Evolutionary conservation across 2,329 filamentous ascomycete genomes (phyloP).

Genomic region (Penicillium sp.): DNA sequence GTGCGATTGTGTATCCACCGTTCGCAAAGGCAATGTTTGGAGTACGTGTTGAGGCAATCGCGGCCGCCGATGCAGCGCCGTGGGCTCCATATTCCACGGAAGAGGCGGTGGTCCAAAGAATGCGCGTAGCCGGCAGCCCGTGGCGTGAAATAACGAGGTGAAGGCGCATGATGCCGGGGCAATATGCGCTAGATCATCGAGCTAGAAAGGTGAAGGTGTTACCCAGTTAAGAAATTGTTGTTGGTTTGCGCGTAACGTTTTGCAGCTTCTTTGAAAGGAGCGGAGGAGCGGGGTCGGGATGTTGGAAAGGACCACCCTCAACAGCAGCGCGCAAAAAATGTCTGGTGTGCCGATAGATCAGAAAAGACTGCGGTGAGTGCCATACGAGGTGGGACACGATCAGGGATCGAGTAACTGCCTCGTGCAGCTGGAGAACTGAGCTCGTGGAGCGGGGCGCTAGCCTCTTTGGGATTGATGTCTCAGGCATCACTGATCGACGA

Average conservation of each 20-base stretch:
- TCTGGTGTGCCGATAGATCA: not conserved
- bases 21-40: constrained; percentile 38
- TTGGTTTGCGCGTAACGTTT: constrained; percentile 2
- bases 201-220: not conserved
- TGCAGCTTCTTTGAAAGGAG: not conserved
- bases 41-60: constrained; percentile 30
- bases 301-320: not conserved
- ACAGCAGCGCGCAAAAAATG: not conserved
- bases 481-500: constrained; percentile 3
- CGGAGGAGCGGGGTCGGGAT: too few relatives aligned
- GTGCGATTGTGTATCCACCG: constrained; percentile 64
- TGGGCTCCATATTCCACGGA: constrained; percentile 19
- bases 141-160: constrained; percentile 69
- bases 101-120: constrained; percentile 64
- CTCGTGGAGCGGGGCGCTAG: constrained; percentile 8
- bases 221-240: not conserved
- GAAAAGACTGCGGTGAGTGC: constrained; percentile 1
- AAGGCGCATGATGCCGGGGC: constrained; percentile 57
- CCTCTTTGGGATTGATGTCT: constrained; percentile 2
- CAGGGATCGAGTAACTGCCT: constrained; percentile 4
- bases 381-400: not conserved
- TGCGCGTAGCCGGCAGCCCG: constrained; percentile 64
- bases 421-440: constrained; percentile 9
- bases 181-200: constrained; percentile 14
- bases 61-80: constrained; percentile 30